Percentiles rank a stretch among this genome's conserved stretches.
Conservation (phyloP, 2,329 filamentous ascomycete species). For the Paracoccidioides brasiliensis region DNA sequence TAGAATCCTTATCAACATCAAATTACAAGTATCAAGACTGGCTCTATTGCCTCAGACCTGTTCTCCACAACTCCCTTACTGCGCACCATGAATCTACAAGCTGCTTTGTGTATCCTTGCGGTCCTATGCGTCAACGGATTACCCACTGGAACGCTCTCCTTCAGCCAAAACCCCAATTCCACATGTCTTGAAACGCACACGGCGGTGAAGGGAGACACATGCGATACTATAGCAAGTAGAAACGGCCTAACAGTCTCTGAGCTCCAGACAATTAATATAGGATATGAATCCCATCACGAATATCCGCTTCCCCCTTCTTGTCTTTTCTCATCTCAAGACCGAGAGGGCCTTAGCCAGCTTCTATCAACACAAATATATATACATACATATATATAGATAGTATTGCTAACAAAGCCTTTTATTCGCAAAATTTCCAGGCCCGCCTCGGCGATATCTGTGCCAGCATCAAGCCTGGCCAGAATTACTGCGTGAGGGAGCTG, state of each 20-base stretch:
- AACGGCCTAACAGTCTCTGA: neutral
- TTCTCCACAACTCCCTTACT: neutral
- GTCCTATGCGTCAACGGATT: neutral
- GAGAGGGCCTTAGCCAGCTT: neutral
- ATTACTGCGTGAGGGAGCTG: neutral
- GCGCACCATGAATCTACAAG: neutral
- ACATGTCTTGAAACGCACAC: neutral
- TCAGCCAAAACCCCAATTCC: neutral
- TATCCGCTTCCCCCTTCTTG: neutral
- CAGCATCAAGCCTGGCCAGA: neutral
- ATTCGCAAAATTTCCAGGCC: neutral
- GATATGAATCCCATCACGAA: neutral
- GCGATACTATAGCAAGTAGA: neutral
- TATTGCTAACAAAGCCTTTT: neutral
- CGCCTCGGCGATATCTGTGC: neutral
- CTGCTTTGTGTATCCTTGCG: neutral
- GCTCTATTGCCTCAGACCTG: neutral
- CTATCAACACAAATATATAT: neutral
- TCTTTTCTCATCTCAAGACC: neutral
- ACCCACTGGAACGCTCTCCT: neutral
- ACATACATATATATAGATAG: neutral
- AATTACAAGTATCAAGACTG: neutral
- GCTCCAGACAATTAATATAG: neutral
- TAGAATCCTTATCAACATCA: neutral
- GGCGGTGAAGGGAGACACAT: neutral